Evolutionary conservation across 169 alveolate species (phyloP).

Genomic region (Pseudocohnilembus persalinus): DNA sequence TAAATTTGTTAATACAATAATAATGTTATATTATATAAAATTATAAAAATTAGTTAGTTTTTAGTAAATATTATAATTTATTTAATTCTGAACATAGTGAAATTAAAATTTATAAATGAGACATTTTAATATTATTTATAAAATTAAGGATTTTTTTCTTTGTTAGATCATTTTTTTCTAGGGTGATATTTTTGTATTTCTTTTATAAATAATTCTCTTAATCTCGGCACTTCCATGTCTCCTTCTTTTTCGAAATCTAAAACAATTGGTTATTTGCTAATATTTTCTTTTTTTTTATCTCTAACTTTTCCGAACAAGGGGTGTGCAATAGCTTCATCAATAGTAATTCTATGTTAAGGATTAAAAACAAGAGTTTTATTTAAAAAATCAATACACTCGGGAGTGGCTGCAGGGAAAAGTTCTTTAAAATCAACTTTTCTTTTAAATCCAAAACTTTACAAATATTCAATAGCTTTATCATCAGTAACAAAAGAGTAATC

Average conservation of each 20-base stretch:
- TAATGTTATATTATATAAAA: too few species aligned
- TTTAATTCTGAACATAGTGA: too few species aligned
- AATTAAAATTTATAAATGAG: too few species aligned
- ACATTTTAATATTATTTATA: too few species aligned
- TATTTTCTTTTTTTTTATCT: slow-evolving; percentile 52
- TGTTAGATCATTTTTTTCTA: not conserved
- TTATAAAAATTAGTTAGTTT: too few species aligned
- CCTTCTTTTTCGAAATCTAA: slow-evolving; percentile 62
- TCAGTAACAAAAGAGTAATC: slow-evolving; percentile 67
- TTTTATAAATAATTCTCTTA: slow-evolving; percentile 57
- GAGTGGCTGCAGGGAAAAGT: slow-evolving; percentile 77
- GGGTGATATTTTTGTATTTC: slow-evolving; percentile 46
- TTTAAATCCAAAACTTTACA: slow-evolving; percentile 58
- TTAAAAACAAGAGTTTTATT: slow-evolving; percentile 90
- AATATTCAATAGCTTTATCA: slow-evolving; percentile 68
- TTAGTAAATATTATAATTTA: too few species aligned
- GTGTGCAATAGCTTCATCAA: slow-evolving; percentile 95
- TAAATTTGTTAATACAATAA: too few species aligned
- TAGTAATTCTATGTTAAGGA: slow-evolving; percentile 94
- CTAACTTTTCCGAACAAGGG: slow-evolving; percentile 75
- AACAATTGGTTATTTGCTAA: slow-evolving; percentile 38
- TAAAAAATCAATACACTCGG: slow-evolving; percentile 88
- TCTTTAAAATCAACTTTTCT: slow-evolving; percentile 55
- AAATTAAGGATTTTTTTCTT: too few species aligned
- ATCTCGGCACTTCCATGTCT: slow-evolving; percentile 54